These are phyloP conservation scores for Botrytis hyacinthi DNA, from an alignment of 2,329 filamentous ascomycete genomes.

Conservation along the genomic window DNA sequence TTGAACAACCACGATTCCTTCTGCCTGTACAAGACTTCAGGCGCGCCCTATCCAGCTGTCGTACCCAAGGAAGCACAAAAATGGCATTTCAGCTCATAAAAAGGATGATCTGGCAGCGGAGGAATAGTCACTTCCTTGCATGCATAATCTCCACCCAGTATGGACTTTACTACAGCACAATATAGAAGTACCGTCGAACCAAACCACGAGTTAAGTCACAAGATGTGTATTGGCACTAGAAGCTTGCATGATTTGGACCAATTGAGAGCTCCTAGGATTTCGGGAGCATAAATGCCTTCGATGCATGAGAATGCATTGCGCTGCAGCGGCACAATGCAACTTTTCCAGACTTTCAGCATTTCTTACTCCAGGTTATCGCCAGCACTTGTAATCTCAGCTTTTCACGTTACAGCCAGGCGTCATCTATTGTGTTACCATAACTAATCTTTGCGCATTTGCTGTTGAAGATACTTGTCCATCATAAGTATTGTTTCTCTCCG, in stretches of 20 bases:
- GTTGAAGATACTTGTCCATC: not conserved
- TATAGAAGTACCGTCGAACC: not conserved
- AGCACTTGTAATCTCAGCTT: not conserved
- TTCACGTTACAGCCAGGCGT: not conserved
- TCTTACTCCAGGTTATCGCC: not conserved
- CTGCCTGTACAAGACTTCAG: not conserved
- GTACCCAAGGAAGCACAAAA: not conserved
- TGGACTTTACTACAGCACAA: not conserved
- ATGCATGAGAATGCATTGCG: constrained; percentile 5
- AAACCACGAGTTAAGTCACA: constrained; percentile 1
- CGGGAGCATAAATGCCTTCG: not conserved
- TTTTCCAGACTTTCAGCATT: not conserved
- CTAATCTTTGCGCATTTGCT: not conserved
- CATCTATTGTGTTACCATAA: not conserved
- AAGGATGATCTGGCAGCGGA: constrained; percentile 17
- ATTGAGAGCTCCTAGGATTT: not conserved
- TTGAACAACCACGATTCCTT: not conserved
- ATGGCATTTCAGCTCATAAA: not conserved
- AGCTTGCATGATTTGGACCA: not conserved
- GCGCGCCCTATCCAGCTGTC: not conserved
- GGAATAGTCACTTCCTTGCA: constrained; percentile 9
- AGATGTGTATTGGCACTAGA: constrained; percentile 4
- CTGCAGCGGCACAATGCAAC: not conserved
- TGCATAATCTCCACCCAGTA: constrained; percentile 6
- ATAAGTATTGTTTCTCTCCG: not conserved